phyloP scores from a whole-genome alignment of 2,329 filamentous ascomycete genomes.

The Fusarium clavum region DNA sequence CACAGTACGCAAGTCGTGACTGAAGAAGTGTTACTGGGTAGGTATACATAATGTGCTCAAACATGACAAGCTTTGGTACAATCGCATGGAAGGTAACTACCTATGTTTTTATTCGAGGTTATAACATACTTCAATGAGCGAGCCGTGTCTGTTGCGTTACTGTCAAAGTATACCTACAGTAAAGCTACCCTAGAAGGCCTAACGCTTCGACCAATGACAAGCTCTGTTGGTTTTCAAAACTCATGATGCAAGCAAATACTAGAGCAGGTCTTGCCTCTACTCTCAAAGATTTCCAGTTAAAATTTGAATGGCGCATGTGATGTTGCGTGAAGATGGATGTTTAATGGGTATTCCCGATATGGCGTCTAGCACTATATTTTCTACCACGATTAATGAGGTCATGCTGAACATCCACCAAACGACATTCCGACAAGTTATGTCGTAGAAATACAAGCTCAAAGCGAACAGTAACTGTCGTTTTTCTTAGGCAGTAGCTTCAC shows the following conservation, averaged over 20 bases:
- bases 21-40: neutral
- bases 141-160: neutral
- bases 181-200: slow-evolving; percentile 6
- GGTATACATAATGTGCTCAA: neutral
- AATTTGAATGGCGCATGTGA: neutral
- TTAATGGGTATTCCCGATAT: neutral
- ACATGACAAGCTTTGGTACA: neutral
- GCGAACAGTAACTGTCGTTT: neutral
- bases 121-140: neutral
- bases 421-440: neutral
- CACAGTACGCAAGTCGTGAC: neutral
- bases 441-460: neutral
- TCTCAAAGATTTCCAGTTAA: too few species aligned
- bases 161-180: neutral
- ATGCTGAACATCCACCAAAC: neutral
- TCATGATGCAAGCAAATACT: neutral
- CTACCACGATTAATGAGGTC: neutral
- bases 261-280: neutral
- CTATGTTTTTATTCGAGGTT: neutral
- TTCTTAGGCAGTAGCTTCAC: slow-evolving; percentile 43
- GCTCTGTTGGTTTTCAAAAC: slow-evolving; percentile 12
- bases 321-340: neutral
- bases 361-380: neutral
- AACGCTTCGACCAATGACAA: slow-evolving; percentile 5
- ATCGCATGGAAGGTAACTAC: neutral